Evolutionary conservation across 257 asterid species (phyloP), one percentile per base, ranked within the genome.

Genomic region (Ligustrum vulgare): DNA sequence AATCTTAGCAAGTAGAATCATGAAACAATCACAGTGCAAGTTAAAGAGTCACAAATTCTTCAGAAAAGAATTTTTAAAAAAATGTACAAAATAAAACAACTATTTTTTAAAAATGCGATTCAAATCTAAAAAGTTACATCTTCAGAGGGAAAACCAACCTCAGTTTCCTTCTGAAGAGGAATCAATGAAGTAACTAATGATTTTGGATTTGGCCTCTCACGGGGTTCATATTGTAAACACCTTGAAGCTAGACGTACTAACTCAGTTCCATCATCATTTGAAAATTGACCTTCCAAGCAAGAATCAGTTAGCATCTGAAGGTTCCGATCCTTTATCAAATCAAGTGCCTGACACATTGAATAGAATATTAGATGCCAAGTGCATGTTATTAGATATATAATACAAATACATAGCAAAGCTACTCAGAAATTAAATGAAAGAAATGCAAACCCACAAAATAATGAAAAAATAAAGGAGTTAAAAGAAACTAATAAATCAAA

Each of bases 301-400:
- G 95, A 89, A 83, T 89, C 95, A 31, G 92, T 89, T 32, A 89
- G 76, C 95, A 87, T 89, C 70, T 89, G 95, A 75, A 89, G 89
- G 78, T 89, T 89, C 75, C 92, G 87, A 74, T 89, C 91, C 89
- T 80, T 89, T 69, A 89, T 89, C 87, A 89, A 81, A 89, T 89
- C 95, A 76, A 89, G 91, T 77, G 95, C 95, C 92, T 89, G 92
- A 70, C 69, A 80, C 72, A 60, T 71, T 45, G 65, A 35, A 58
- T 47, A 54, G 28, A 77, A 65, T 15, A 31, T 54, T 34, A 74
- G 35, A 22, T 60, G 67, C 67, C 35, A n/a, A n/a, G 1, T 20
- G 12, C 23, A 64, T 56, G 66, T 70, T 79, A 74, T 47, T 8
- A 45, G 22, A 23, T 22, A 56, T 63, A 12, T 41, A 45, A 51